Base-by-base conservation (phyloP, 306 rosid species). In the Phaseolus lunatus region DNA sequence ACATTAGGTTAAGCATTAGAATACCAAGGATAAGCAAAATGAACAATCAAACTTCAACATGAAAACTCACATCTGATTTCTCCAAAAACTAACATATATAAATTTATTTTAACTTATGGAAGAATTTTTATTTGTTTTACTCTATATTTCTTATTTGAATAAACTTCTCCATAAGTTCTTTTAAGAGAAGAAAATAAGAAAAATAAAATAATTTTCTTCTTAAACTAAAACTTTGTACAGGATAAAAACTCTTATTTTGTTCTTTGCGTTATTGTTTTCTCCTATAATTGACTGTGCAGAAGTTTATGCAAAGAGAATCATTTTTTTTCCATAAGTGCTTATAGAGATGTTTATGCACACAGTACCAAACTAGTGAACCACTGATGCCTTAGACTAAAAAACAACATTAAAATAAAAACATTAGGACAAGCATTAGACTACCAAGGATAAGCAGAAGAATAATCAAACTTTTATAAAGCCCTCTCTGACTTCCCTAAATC, bases 341-440 rank as follows among this genome's bases (percentile, higher is more conserved):
- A 14, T 45, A 45, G 18, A 47, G 8, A 47, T 15, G 53, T 16
- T 15, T 47, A 47, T 16, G 19, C 9, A 70, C 22, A 50, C 22
- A n/a, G 33, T 3, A 4, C 4, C 22, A 43, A 2, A 44, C 13
- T 54, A 67, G 44, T 47, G 53, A 47, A 47, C 4, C 41, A 35
- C 13, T 11, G 9, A 70, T 13, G 10, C 35, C 72, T 26, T 16
- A 24, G 45, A 52, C 53, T 56, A 56, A 56, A 49, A 64, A 74
- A 59, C 26, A 26, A 52, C 53, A 59, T 41, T 26, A 45, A 9
- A 47, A 14, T 37, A 45, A 9, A 45, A 14, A 48, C 35, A 10
- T 27, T 73, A 3, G 22, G 54, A 70, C 20, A 47, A 54, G 63
- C 63, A 50, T 23, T 27, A 41, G 22, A 73, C 75, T n/a, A 48